Evolutionary conservation across 2,329 filamentous ascomycete species (phyloP), one percentile per base, ranked within the genome.

Genomic region (Botrytis paeoniae): DNA sequence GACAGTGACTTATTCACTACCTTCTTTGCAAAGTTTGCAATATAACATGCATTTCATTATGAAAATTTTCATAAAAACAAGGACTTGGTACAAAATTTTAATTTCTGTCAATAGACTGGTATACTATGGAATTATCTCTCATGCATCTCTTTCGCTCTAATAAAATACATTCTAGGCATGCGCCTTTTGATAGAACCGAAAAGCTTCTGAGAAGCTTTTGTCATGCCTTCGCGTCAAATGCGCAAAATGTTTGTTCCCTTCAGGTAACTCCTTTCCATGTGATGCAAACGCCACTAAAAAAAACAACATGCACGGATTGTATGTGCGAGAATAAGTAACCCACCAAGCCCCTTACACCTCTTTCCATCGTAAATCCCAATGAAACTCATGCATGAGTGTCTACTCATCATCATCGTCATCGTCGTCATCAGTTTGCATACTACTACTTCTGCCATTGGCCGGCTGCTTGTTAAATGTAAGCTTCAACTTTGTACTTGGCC

Each of bases 401-500:
- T 54, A 71, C 60, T 60, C 73, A 68, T 71, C 71, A 51, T 75
- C 75, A 39, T 80, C 79, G 68, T 89, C 87, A 45, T 80, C 79
- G 68, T 89, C 87, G 74, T 88, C 85, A 75, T 89, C 87, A 79
- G 87, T 89, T 78, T 85, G 85, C 70, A 81, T 79, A 69, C 80
- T 78, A 75, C 83, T 85, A 65, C 82, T 82, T 37, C 60, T 64
- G 14, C 83, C 83, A 64, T 82, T 83, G 71, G 82, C 82, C 69
- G 82, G 82, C 69, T 81, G 81, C 54, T 78, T 79, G 73, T 86
- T 87, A 77, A 88, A 86, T 35, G 85, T 92, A 75, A 95, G 85
- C 84, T 92, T 94, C 82, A 95, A 66, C 73, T 79, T 95, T 32
- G 86, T 72, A 39, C 62, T 73, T 20, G 72, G 82, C 75, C 84